Evolutionary conservation across 805 yeast species (phyloP).

Genomic region (Zygotorulaspora sp.): DNA sequence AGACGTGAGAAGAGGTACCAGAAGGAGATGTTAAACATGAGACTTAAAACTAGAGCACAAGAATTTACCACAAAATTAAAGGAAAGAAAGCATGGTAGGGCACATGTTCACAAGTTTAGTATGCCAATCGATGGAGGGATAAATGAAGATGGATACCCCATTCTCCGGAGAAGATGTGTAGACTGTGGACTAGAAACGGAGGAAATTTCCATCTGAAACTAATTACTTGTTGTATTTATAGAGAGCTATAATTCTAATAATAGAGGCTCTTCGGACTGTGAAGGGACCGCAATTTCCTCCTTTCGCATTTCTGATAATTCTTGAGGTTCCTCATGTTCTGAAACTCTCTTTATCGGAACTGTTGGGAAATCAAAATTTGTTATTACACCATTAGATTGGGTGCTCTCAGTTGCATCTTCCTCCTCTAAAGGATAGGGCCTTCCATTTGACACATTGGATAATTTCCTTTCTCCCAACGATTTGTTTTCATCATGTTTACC

Average conservation of each 20-base stretch:
- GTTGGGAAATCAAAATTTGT: constrained; percentile 41
- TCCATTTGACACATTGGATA: constrained; percentile 8
- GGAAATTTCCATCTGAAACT: constrained; percentile 52
- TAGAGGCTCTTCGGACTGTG: constrained; percentile 23
- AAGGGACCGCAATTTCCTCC: constrained; percentile 6
- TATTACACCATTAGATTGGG: constrained; percentile 3
- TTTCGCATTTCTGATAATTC: constrained; percentile 7
- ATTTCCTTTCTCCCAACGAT: constrained; percentile 3
- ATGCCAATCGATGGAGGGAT: constrained; percentile 46
- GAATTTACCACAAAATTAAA: constrained; percentile 70
- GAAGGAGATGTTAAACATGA: constrained; percentile 76
- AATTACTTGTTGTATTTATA: neutral
- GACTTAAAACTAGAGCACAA: constrained; percentile 88
- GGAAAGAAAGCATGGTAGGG: constrained; percentile 51
- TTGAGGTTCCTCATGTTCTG: constrained; percentile 3
- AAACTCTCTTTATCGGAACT: constrained; percentile 36
- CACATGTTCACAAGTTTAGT: constrained; percentile 75
- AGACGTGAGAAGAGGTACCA: constrained; percentile 77
- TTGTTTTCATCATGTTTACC: neutral
- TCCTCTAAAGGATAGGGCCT: constrained; percentile 24
- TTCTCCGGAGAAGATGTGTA: constrained; percentile 58
- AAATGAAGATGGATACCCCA: constrained; percentile 38
- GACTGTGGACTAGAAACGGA: constrained; percentile 83
- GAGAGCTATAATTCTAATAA: constrained; percentile 29
- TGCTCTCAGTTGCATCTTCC: constrained; percentile 4